Evolutionary conservation across 2,329 filamentous ascomycete species (phyloP), one percentile per base, ranked within the genome.

Genomic region (Sphaerulina vaccinii): DNA sequence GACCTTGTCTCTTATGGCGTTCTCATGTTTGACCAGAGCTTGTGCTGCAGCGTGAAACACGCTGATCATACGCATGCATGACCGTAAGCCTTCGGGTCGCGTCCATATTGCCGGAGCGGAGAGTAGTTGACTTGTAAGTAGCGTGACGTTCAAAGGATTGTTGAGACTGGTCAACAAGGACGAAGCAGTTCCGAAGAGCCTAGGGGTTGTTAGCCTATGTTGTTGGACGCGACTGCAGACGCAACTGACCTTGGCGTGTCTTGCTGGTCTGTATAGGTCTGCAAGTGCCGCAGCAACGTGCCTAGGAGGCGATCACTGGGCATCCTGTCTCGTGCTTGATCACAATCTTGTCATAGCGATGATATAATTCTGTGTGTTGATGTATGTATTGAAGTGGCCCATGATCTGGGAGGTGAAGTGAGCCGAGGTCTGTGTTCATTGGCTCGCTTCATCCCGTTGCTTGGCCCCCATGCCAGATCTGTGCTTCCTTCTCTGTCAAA

Each of bases 61-160:
- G 71, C 84, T 83, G 60, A 90, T 78, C 58, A 87, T 76, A 58
- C 83, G 81, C 57, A 86, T 76, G 54, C 83, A 84, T 2, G 80
- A 82, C 11, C 77, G 78, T 29, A 88, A 73, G 7, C 80, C 82
- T 50, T 85, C 78, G 8, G 79, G 79, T n/a, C 71, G 70, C 18
- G 64, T 76, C 87, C 87, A 91, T 69, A 90, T 77, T 7, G 86
- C 84, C 2, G 85, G 86, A 0, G 87, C 84, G 1, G 80, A 81
- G 39, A 90, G 78, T 5, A 90, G 77, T 59, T 90, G 86, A 21
- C 84, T 85, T 0, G 86, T 87, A 48, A 90, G 77, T 10, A 90
- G 76, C 35, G 83, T 81, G 62, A 90, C 77, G 68, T 91, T 91
- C 51, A 88, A 79, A 11, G 86, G 86, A 65, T 90, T 90, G 55